phyloP scores from a whole-genome alignment of 2,329 filamentous ascomycete species.

The Macrophomina tecta region DNA sequence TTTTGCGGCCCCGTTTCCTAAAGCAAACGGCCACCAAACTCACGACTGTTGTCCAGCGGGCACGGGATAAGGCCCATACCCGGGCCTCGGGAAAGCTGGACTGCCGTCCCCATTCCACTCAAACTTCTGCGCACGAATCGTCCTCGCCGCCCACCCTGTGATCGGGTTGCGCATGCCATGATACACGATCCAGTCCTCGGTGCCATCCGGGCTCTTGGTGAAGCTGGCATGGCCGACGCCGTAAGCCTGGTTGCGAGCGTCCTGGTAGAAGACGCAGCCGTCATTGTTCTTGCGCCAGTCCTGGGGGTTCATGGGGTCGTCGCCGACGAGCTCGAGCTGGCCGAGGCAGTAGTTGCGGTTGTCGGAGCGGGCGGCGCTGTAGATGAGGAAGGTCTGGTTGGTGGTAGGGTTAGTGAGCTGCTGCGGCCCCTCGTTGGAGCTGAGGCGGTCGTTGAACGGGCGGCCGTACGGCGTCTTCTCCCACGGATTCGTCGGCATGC shows the following conservation, averaged over 20 bases:
- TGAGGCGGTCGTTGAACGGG: slow-evolving; percentile 52
- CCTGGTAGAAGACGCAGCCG: slow-evolving; percentile 58
- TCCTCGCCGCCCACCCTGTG: slow-evolving; percentile 55
- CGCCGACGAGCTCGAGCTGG: slow-evolving; percentile 56
- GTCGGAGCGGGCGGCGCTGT: slow-evolving; percentile 57
- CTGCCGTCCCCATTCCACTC: slow-evolving; percentile 55
- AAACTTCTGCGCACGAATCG: slow-evolving; percentile 57
- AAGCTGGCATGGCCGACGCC: slow-evolving; percentile 60
- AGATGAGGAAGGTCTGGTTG: slow-evolving; percentile 57
- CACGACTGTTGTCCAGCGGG: slow-evolving; percentile 43
- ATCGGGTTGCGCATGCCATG: slow-evolving; percentile 58
- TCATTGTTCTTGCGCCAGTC: slow-evolving; percentile 57
- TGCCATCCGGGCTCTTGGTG: slow-evolving; percentile 54
- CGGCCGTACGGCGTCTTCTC: slow-evolving; percentile 60
- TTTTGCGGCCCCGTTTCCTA: too few relatives aligned
- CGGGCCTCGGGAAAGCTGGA: slow-evolving; percentile 55
- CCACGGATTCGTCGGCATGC: slow-evolving; percentile 55
- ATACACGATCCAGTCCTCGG: slow-evolving; percentile 60
- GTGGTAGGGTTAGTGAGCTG: slow-evolving; percentile 56
- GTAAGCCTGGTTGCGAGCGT: slow-evolving; percentile 51
- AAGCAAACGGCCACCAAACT: neutral
- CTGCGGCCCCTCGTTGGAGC: slow-evolving; percentile 58
- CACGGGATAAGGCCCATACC: slow-evolving; percentile 55
- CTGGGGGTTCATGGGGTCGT: slow-evolving; percentile 56
- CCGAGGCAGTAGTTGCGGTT: slow-evolving; percentile 61